Evolutionary conservation across 176 grass and related monocot genomes (phyloP).

Genomic region (Stipa capillata): DNA sequence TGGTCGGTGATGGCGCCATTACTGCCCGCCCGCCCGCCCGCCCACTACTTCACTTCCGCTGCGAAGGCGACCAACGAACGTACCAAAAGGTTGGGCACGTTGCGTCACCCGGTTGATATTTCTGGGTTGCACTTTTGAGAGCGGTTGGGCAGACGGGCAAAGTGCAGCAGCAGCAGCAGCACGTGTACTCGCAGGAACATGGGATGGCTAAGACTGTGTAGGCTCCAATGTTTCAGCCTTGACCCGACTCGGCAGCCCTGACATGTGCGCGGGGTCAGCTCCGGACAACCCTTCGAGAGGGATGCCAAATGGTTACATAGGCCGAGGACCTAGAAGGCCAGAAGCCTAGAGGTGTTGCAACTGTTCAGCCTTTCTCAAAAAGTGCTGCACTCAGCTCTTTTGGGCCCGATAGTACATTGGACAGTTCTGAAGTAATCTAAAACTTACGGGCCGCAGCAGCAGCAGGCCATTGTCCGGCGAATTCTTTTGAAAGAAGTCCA

Average conservation of each 20-base stretch:
- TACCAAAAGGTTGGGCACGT: not conserved
- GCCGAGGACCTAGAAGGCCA: not conserved
- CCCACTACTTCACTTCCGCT: not conserved
- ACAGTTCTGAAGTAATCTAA: not conserved
- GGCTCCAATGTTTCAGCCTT: not conserved
- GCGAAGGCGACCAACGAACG: slow-evolving; percentile 21
- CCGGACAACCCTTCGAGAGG: not conserved
- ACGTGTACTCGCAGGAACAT: not conserved
- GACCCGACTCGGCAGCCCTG: not conserved
- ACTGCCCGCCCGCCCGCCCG: not conserved
- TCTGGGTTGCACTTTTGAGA: not conserved
- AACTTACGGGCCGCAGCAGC: not conserved
- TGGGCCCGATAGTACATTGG: not conserved
- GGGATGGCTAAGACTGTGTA: not conserved
- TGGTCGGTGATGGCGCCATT: slow-evolving; percentile 30
- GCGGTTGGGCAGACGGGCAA: not conserved
- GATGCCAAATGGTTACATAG: not conserved
- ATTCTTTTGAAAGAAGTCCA: too few species aligned
- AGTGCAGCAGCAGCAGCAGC: not conserved
- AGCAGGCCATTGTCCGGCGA: not conserved
- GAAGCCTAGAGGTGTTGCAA: too few species aligned
- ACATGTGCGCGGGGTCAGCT: not conserved
- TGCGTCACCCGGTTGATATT: slow-evolving; percentile 6
- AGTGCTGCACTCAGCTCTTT: not conserved
- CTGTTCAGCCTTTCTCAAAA: not conserved